Evolutionary conservation across 768 basidiomycete species (phyloP), one percentile per base, ranked within the genome.

Genomic region (Suillus subluteus): DNA sequence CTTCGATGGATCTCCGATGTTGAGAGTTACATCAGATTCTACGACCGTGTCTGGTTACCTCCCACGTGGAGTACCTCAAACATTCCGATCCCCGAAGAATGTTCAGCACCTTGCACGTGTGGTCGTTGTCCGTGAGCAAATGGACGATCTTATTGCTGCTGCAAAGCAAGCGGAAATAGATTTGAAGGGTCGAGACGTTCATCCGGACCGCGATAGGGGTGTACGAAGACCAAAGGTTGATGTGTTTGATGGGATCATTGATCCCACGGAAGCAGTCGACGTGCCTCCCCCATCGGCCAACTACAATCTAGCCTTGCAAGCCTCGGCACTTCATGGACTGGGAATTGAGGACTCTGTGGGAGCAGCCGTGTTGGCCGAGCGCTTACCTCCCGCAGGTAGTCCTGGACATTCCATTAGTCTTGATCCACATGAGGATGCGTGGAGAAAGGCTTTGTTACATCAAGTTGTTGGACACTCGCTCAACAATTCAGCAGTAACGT

Each of bases 201-300:
- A 80, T 63, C 76, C 81, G 62, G 87, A 87, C 66, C 80, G 83
- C 66, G 82, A 79, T 67, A 78, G 76, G 55, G 62, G 73, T 38
- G 77, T 81, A n/a, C 81, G 82, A 66, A 78, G 77, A 62, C 74
- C 72, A 52, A 79, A 77, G 67, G 74, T 77, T 66, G 71, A 75
- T 62, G 69, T 73, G n/a, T 75, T 83, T 68, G 84, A 87, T 73
- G 81, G 88, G 71, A 82, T 91, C 63, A 88, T 94, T 70, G 93
- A 95, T 77, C 93, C 93, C 13, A 95, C 93, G 32, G 94, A 94
- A 72, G 85, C 85, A 32, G 92, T 95, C 43, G 93, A 95, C 73
- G 74, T 94, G 41, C 93, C 93, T 0, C 88, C 83, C 6, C 89
- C 87, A 8, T 87, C 89, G 43, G 80, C 88, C 44, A 82, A 82